Base-by-base conservation (phyloP, 768 basidiomycete species). In the Boletus sp. region DNA sequence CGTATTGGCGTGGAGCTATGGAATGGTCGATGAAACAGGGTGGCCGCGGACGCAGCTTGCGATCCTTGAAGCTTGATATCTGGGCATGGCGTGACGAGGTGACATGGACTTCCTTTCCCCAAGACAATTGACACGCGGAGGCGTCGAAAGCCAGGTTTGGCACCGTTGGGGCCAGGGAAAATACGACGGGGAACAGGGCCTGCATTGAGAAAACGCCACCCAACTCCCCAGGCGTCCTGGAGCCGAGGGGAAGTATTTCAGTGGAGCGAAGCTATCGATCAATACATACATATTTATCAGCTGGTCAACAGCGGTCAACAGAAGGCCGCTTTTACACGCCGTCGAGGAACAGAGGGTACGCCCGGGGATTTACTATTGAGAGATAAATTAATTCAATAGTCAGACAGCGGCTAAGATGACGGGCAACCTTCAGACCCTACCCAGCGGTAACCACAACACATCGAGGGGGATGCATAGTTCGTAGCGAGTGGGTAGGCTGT, bases 371-470 rank as follows among this genome's bases (percentile, higher is more conserved):
- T 68, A 38, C 69, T 58, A 66, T 66, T 59, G 64, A 43, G n/a
- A 54, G 68, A 60, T 63, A 66, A 60, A 70, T 70, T 70, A 63
- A 72, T 55, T 41, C 37, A 38, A 40, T 58, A 55, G 41, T 55
- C 27, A 17, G 59, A 56, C 50, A 57, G 56, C 59, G 56, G 64
- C 49, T 52, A 52, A 51, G 40, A 41, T 14, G 38, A 45, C 37
- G 43, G 51, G 30, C 21, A 51, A 55, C 50, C 57, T 13, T 54
- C 13, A 44, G 51, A 50, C 32, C 49, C 61, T 47, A 51, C 51
- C 25, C 15, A 58, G 45, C 41, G 60, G 68, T 54, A 56, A 60
- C 55, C 52, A 45, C 46, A 46, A 44, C 43, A 37, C 54, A 34
- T 66, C 39, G 37, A 39, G 54, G 48, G 46, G 42, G 32, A 43